These are phyloP conservation scores for Boletus sensibilis DNA, from an alignment of 768 basidiomycete species.

Conservation along the genomic window DNA sequence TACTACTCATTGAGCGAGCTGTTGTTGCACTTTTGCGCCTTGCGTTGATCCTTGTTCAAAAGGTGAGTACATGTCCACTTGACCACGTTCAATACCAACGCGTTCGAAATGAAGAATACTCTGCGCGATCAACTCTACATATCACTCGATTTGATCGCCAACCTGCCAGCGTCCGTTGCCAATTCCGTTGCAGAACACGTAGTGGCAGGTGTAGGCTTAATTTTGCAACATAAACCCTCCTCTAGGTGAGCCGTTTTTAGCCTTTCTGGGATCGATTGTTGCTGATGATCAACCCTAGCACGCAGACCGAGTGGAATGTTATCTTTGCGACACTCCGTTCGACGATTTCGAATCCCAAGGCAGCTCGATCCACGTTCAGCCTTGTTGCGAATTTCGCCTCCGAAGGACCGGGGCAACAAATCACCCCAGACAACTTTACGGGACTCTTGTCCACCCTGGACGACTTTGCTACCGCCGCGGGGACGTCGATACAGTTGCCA, in stretches of 20 bases:
- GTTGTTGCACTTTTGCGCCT: conserved; percentile 85
- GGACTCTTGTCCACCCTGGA: conserved; percentile 81
- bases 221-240: conserved; percentile 74
- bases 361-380: conserved; percentile 80
- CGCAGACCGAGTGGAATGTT: conserved; percentile 95
- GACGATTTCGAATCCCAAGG: conserved; percentile 83
- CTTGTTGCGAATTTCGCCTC: conserved; percentile 65
- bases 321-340: conserved; percentile 85
- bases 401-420: conserved; percentile 56
- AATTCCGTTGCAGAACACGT: conserved; percentile 90
- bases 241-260: conserved; percentile 45
- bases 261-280: neutral
- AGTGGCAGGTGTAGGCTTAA: conserved; percentile 73
- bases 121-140: conserved; percentile 94
- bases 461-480: conserved; percentile 81
- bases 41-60: conserved; percentile 77
- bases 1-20: conserved; percentile 90
- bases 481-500: conserved; percentile 57
- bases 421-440: conserved; percentile 76
- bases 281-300: conserved; percentile 42
- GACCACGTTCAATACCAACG: neutral
- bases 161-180: conserved; percentile 72
- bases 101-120: conserved; percentile 49
- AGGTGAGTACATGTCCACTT: conserved; percentile 44
- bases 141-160: conserved; percentile 86